A percentile compares a stretch with the other conserved stretches of the same genome.
Conservation (phyloP, 768 basidiomycete species). For the Lentinula lateritia region DNA sequence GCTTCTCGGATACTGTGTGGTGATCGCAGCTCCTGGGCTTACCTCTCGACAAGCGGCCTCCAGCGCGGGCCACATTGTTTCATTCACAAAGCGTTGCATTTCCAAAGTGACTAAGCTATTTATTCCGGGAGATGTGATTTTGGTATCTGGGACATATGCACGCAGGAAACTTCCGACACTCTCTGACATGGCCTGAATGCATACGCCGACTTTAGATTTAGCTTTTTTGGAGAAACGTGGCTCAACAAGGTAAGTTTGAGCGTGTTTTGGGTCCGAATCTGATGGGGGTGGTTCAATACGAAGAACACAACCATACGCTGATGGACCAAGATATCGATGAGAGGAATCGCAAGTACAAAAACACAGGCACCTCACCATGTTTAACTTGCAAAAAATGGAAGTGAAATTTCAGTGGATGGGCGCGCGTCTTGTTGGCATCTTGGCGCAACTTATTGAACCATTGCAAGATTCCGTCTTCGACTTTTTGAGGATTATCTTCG, state of each 20-base stretch:
- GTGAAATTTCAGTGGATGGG: neutral
- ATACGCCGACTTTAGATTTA: neutral
- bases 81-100: neutral
- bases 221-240: neutral
- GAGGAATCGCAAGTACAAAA: neutral
- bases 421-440: neutral
- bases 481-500: neutral
- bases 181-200: slow-evolving; percentile 4
- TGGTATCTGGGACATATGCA: neutral
- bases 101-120: neutral
- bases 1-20: neutral
- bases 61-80: neutral
- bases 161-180: neutral
- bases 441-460: neutral
- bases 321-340: neutral
- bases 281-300: neutral
- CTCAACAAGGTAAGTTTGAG: neutral
- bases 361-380: neutral
- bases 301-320: neutral
- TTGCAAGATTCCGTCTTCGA: neutral
- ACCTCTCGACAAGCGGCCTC: neutral
- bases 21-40: neutral
- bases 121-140: neutral
- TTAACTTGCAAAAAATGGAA: neutral
- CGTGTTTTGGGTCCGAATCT: neutral